Conservation (phyloP, 2,329 filamentous ascomycete genomes). For the Coniochaeta ligniaria region DNA sequence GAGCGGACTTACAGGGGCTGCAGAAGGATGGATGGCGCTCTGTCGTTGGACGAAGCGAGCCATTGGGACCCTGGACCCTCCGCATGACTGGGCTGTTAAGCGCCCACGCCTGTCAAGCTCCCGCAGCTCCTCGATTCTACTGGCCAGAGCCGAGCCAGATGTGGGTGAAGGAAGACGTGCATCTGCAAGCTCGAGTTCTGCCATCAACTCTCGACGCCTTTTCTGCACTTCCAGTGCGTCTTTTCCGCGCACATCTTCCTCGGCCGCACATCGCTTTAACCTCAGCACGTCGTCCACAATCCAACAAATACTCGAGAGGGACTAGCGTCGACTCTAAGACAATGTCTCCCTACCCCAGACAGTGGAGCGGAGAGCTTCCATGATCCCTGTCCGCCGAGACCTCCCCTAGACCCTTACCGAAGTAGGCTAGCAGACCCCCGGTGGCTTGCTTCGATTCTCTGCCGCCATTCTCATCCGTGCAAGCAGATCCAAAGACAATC, state of each 20-base stretch:
- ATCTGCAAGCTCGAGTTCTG: conserved; percentile 20
- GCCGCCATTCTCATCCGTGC: neutral
- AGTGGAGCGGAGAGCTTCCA: neutral
- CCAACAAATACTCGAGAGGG: neutral
- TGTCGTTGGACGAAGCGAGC: neutral
- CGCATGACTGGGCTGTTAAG: conserved; percentile 33
- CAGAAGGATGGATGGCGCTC: neutral
- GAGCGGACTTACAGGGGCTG: neutral
- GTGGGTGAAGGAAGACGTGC: conserved; percentile 20
- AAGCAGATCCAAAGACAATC: neutral
- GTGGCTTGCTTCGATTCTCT: neutral
- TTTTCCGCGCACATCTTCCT: neutral
- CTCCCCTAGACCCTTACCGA: neutral
- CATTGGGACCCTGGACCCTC: conserved; percentile 6
- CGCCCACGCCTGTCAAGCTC: conserved; percentile 46
- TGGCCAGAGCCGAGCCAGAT: conserved; percentile 16
- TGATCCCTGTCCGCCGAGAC: neutral
- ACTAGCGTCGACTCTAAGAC: neutral
- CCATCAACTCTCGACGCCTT: conserved; percentile 14
- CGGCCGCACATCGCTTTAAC: neutral
- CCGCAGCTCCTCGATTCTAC: conserved; percentile 32
- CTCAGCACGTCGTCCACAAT: neutral
- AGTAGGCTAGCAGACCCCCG: neutral
- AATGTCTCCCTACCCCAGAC: neutral
- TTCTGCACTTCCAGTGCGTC: conserved; percentile 4